Evolutionary conservation across 2,329 filamentous ascomycete species (phyloP).

Genomic region (Penicillium hesseltinei): DNA sequence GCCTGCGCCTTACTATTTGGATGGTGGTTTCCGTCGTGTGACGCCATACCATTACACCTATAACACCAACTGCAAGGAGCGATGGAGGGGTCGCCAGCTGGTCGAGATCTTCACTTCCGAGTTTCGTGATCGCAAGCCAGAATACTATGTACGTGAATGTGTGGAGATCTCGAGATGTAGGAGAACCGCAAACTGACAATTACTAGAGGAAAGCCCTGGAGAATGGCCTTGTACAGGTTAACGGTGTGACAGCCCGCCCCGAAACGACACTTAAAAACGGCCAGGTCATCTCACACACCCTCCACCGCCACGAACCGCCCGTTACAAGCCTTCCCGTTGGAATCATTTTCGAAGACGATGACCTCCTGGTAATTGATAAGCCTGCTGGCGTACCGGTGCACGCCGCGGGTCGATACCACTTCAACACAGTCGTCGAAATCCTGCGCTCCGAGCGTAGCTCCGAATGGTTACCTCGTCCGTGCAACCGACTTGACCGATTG

Average conservation of each 20-base stretch:
- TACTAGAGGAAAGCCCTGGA: slow-evolving; percentile 70
- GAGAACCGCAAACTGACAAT: slow-evolving; percentile 7
- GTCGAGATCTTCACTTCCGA: slow-evolving; percentile 88
- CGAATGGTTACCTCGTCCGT: slow-evolving; percentile 65
- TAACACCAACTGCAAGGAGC: slow-evolving; percentile 62
- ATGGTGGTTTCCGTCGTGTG: slow-evolving; percentile 63
- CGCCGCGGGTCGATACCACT: slow-evolving; percentile 91
- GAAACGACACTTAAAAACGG: slow-evolving; percentile 79
- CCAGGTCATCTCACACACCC: slow-evolving; percentile 85
- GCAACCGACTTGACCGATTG: slow-evolving; percentile 88
- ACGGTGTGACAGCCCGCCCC: slow-evolving; percentile 68
- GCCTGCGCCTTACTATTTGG: slow-evolving; percentile 74
- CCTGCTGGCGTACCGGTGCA: slow-evolving; percentile 93
- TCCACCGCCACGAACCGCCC: slow-evolving; percentile 93
- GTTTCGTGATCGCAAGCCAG: slow-evolving; percentile 80
- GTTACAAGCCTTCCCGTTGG: slow-evolving; percentile 77
- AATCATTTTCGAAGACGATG: slow-evolving; percentile 85
- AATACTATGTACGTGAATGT: slow-evolving; percentile 73
- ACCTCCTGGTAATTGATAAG: slow-evolving; percentile 96
- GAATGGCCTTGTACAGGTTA: slow-evolving; percentile 73
- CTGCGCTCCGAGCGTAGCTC: slow-evolving; percentile 71
- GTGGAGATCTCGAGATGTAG: slow-evolving; percentile 22
- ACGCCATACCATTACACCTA: slow-evolving; percentile 51
- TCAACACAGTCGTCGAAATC: slow-evolving; percentile 92
- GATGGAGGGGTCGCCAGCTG: slow-evolving; percentile 80